phyloP scores from a whole-genome alignment of 73 alveolate species.

The Paramecium pentaurelia region DNA sequence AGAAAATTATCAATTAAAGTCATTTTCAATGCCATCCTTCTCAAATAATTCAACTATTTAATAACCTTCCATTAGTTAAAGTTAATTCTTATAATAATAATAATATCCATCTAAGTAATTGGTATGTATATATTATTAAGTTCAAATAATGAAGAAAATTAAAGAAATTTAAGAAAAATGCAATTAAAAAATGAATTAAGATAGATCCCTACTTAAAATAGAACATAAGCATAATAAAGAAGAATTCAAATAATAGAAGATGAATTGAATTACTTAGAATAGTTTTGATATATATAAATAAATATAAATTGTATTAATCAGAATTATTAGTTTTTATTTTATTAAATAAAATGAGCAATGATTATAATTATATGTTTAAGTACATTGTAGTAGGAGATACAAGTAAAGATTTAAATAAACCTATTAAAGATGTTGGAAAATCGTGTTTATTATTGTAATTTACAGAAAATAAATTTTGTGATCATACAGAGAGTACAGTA shows the following conservation, averaged over 20 bases:
- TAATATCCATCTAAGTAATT: neutral
- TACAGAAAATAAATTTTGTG: constrained; percentile 66
- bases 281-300: neutral
- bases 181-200: neutral
- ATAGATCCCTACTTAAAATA: neutral
- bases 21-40: neutral
- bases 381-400: constrained; percentile 56
- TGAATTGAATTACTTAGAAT: neutral
- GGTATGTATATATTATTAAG: neutral
- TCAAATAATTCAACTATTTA: neutral
- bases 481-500: constrained; percentile 65
- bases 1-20: neutral
- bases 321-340: neutral
- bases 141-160: neutral
- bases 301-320: neutral
- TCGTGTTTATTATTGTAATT: constrained; percentile 66
- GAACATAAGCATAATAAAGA: neutral
- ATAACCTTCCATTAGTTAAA: neutral
- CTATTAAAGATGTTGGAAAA: constrained; percentile 64
- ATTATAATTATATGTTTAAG: constrained; percentile 53
- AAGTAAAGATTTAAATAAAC: neutral
- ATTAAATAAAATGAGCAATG: constrained; percentile 8
- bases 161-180: neutral
- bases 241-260: neutral
- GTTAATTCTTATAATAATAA: neutral